phyloP scores from a whole-genome alignment of 2,329 filamentous ascomycete species.

The Trichophyton verrucosum region DNA sequence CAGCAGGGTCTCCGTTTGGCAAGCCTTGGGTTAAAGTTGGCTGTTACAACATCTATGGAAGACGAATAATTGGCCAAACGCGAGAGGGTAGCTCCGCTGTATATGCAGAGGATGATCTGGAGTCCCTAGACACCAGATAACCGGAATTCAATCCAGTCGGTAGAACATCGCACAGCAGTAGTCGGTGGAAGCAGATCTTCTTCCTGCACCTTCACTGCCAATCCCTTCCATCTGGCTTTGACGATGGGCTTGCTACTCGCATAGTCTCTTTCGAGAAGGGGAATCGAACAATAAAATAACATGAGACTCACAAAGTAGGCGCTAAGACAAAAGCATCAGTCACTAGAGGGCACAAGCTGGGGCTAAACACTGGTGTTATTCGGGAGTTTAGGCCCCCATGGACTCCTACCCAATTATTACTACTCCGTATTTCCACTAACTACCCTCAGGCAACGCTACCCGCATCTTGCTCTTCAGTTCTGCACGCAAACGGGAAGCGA shows the following conservation, averaged over 20 bases:
- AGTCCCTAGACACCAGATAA: neutral
- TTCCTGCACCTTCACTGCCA: neutral
- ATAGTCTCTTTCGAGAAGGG: neutral
- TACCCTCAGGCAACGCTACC: neutral
- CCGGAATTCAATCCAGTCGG: neutral
- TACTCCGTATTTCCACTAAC: too few species aligned
- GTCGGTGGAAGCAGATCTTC: neutral
- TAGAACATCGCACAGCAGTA: neutral
- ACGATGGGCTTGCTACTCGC: neutral
- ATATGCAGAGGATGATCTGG: neutral
- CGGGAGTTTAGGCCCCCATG: neutral
- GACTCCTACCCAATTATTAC: neutral
- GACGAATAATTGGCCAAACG: neutral
- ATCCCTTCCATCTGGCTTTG: neutral
- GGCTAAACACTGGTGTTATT: neutral
- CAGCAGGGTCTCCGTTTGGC: neutral
- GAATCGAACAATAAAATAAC: neutral
- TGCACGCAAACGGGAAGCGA: neutral
- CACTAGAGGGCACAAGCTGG: neutral
- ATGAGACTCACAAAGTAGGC: neutral
- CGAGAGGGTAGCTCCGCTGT: neutral
- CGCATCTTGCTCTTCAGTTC: neutral
- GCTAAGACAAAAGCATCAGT: neutral
- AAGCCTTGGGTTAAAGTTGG: neutral
- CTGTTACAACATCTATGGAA: neutral